Percentiles rank a stretch among this genome's conserved stretches.
phyloP scores from a whole-genome alignment of 345 rosid genomes.

The Excoecaria cochinchinensis region DNA sequence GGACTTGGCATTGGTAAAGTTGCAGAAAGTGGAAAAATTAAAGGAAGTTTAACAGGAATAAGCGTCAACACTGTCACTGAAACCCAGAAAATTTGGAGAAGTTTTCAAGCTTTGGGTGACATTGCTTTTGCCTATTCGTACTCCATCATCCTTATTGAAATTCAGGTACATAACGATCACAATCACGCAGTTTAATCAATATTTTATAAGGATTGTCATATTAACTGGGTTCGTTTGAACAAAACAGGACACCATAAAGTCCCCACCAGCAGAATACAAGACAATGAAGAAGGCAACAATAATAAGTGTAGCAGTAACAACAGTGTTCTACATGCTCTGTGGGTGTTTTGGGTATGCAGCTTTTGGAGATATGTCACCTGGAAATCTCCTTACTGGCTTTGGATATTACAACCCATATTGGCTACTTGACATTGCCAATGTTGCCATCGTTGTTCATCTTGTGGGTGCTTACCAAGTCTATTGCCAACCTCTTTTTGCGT shows the following conservation, averaged over 20 bases:
- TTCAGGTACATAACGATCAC: conserved; percentile 48
- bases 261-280: conserved; percentile 70
- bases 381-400: conserved; percentile 76
- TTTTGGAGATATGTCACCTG: conserved; percentile 75
- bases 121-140: conserved; percentile 88
- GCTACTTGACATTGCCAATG: conserved; percentile 87
- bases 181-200: no score
- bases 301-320: conserved; percentile 67
- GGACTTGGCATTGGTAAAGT: conserved; percentile 82
- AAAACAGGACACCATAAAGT: conserved; percentile 52
- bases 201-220: neutral
- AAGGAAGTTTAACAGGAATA: conserved; percentile 77
- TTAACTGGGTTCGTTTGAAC: neutral
- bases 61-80: conserved; percentile 53
- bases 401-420: conserved; percentile 80
- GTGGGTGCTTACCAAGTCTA: conserved; percentile 90
- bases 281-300: conserved; percentile 82
- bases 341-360: conserved; percentile 88
- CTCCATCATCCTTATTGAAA: conserved; percentile 79
- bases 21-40: conserved; percentile 50
- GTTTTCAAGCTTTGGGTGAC: conserved; percentile 89
- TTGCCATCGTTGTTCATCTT: conserved; percentile 76
- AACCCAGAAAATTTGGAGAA: conserved; percentile 72
- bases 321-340: conserved; percentile 85
- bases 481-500: conserved; percentile 82